phyloP scores from a whole-genome alignment of 331 rosid species.

The Arachis monticola region DNA sequence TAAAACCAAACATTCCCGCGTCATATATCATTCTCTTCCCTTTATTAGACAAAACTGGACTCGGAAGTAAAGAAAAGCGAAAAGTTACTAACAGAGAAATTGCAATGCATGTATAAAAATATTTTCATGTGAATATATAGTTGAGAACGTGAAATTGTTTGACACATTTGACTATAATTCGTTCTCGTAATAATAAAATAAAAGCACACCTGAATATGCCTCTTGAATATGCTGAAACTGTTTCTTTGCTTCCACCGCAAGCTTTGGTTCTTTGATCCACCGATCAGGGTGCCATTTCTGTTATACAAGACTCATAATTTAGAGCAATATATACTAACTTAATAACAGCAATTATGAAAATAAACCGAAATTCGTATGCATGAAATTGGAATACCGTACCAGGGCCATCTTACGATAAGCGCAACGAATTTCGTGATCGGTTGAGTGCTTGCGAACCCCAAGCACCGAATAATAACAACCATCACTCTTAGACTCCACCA shows the following conservation, averaged over 20 bases:
- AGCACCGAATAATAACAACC: constrained; percentile 46
- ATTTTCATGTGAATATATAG: neutral
- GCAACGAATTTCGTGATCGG: constrained; percentile 42
- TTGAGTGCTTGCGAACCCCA: constrained; percentile 40
- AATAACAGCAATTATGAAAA: neutral
- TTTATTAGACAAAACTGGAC: constrained; percentile 46
- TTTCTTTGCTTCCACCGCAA: constrained; percentile 44
- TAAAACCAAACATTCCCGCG: constrained; percentile 51
- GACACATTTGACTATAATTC: too few relatives aligned
- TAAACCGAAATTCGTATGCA: neutral
- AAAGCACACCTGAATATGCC: constrained; percentile 54
- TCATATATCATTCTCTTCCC: constrained; percentile 49
- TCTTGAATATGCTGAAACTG: constrained; percentile 46
- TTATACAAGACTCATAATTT: neutral
- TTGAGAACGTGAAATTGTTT: too few relatives aligned
- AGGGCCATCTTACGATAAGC: constrained; percentile 52
- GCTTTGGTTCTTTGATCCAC: constrained; percentile 42
- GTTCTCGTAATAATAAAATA: neutral
- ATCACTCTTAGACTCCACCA: constrained; percentile 12
- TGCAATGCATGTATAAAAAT: too few relatives aligned
- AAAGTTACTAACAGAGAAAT: neutral
- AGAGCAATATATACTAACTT: neutral
- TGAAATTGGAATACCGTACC: constrained; percentile 29
- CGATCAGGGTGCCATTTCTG: constrained; percentile 56
- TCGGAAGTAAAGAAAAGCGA: neutral